These are phyloP conservation scores for Graphilbum ipis-grandicollis DNA, from an alignment of 2,329 filamentous ascomycete genomes.

Conservation along the genomic window DNA sequence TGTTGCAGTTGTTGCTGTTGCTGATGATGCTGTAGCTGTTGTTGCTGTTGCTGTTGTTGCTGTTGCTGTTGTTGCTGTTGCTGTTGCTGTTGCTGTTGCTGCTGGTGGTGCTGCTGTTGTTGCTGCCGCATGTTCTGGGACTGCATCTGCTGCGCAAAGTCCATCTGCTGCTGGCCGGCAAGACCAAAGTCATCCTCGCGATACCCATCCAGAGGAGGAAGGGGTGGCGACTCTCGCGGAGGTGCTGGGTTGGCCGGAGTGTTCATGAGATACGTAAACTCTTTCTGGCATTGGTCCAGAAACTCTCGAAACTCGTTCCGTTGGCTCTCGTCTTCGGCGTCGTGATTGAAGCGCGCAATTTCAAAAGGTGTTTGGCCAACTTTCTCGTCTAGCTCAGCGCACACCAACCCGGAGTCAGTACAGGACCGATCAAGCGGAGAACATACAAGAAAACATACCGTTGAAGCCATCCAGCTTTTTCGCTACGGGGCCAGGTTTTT, in stretches of 20 bases:
- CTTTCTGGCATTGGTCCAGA: slow-evolving; percentile 45
- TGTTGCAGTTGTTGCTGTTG: slow-evolving; percentile 36
- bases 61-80: slow-evolving; percentile 26
- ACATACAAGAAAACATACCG: too few species aligned
- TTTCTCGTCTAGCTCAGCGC: slow-evolving; percentile 25
- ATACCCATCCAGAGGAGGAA: slow-evolving; percentile 42
- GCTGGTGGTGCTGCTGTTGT: slow-evolving; percentile 26
- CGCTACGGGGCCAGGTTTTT: slow-evolving; percentile 13
- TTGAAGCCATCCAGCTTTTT: background rate
- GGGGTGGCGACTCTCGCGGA: slow-evolving; percentile 38
- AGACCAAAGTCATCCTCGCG: slow-evolving; percentile 35
- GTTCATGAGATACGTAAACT: slow-evolving; percentile 52
- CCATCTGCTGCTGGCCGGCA: slow-evolving; percentile 22
- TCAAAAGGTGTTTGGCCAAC: slow-evolving; percentile 22
- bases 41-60: slow-evolving; percentile 29
- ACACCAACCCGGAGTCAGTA: too few species aligned
- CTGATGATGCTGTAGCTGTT: slow-evolving; percentile 24
- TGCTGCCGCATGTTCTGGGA: slow-evolving; percentile 15
- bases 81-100: slow-evolving; percentile 32
- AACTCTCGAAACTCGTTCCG: slow-evolving; percentile 40
- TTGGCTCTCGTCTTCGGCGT: slow-evolving; percentile 28
- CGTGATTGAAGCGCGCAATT: slow-evolving; percentile 17
- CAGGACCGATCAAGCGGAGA: too few species aligned
- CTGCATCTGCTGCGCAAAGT: slow-evolving; percentile 8
- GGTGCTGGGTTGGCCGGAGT: slow-evolving; percentile 50